Conservation (phyloP, 2,329 filamentous ascomycete genomes). For the Sclerotinia spermophila region DNA sequence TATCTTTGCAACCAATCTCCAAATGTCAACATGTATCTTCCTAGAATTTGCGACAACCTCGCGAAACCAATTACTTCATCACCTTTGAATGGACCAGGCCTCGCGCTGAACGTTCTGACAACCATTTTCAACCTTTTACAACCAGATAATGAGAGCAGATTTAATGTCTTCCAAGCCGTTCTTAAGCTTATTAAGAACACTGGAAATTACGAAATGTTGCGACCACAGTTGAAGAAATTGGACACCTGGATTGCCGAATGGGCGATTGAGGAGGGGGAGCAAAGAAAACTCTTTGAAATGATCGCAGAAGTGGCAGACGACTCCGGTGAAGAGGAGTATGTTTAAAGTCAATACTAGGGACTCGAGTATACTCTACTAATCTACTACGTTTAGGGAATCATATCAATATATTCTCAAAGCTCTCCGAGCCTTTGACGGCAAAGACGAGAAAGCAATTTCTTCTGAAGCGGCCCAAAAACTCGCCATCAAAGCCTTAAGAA, state of each 20-base stretch:
- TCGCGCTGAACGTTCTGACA: slow-evolving; percentile 86
- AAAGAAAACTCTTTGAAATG: slow-evolving; percentile 79
- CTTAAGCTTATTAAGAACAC: slow-evolving; percentile 74
- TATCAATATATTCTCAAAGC: slow-evolving; percentile 67
- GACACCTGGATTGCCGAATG: slow-evolving; percentile 79
- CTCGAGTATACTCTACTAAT: slow-evolving; percentile 16
- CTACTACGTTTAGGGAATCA: slow-evolving; percentile 46
- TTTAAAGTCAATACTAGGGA: slow-evolving; percentile 25
- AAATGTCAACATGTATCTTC: slow-evolving; percentile 80
- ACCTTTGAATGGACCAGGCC: slow-evolving; percentile 75
- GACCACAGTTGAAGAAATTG: slow-evolving; percentile 77
- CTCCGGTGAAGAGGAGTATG: slow-evolving; percentile 71
- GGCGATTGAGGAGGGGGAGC: slow-evolving; percentile 77
- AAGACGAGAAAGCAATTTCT: slow-evolving; percentile 51
- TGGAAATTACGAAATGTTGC: slow-evolving; percentile 77
- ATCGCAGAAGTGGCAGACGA: slow-evolving; percentile 78
- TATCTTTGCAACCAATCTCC: slow-evolving; percentile 86
- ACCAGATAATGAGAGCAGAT: slow-evolving; percentile 72
- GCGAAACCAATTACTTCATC: slow-evolving; percentile 82
- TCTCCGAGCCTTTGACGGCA: slow-evolving; percentile 56
- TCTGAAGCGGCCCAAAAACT: slow-evolving; percentile 59
- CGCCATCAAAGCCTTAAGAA: slow-evolving; percentile 63
- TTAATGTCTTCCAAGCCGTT: slow-evolving; percentile 86
- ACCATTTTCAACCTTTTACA: slow-evolving; percentile 95
- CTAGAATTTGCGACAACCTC: slow-evolving; percentile 84